Percentiles rank a stretch among this genome's conserved stretches.
Evolutionary conservation across 331 rosid genomes (phyloP).

Genomic region (Dryas integrifolia): DNA sequence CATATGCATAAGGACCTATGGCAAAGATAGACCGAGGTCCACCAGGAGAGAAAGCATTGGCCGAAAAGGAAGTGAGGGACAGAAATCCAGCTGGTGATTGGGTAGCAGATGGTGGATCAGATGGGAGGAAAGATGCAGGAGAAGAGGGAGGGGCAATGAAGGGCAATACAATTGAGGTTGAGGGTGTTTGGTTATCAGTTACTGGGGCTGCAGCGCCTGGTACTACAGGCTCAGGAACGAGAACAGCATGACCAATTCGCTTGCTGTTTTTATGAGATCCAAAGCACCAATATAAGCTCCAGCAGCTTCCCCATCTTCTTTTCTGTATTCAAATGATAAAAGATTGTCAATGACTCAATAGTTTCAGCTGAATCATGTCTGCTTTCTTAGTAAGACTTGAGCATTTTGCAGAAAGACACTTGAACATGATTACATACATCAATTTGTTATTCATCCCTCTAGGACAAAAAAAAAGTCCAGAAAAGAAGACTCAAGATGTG

Average conservation of each 20-base stretch:
- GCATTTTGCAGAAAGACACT: neutral
- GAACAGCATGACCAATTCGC: slow-evolving; percentile 90
- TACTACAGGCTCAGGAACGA: slow-evolving; percentile 78
- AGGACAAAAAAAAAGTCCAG: neutral
- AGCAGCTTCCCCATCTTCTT: slow-evolving; percentile 92
- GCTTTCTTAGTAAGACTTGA: slow-evolving; percentile 20
- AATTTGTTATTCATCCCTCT: slow-evolving; percentile 8
- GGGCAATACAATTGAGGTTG: slow-evolving; percentile 63
- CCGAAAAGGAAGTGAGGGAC: slow-evolving; percentile 65
- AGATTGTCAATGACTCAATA: slow-evolving; percentile 19
- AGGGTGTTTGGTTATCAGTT: slow-evolving; percentile 45
- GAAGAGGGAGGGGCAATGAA: slow-evolving; percentile 98
- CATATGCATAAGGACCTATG: slow-evolving; percentile 93
- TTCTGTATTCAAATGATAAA: slow-evolving; percentile 55
- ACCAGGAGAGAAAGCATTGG: slow-evolving; percentile 65
- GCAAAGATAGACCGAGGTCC: slow-evolving; percentile 81
- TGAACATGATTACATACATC: neutral
- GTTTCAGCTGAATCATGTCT: slow-evolving; percentile 20
- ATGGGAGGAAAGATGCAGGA: slow-evolving; percentile 89
- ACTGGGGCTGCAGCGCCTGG: slow-evolving; percentile 48
- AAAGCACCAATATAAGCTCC: slow-evolving; percentile 82
- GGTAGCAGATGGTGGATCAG: slow-evolving; percentile 80
- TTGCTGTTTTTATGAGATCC: slow-evolving; percentile 77
- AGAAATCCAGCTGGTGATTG: slow-evolving; percentile 83
- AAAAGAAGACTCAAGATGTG: neutral